A percentile compares a stretch with the other conserved stretches of the same genome.
These are phyloP conservation scores for Fusarium hainanense DNA, from an alignment of 2,329 filamentous ascomycete species.

Conservation along the genomic window DNA sequence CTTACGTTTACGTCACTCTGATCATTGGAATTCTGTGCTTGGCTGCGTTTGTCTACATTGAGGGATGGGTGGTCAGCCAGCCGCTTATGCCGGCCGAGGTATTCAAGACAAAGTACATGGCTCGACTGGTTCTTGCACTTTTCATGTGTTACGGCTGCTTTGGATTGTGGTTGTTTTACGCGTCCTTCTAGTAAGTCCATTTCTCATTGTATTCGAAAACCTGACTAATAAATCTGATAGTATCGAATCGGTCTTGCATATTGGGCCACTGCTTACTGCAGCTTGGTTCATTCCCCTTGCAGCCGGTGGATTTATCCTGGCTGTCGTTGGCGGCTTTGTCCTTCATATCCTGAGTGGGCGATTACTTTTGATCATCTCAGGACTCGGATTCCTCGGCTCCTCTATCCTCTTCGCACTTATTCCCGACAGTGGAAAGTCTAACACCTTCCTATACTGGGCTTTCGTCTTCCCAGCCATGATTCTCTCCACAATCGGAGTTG, in stretches of 20 bases:
- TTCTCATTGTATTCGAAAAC: fast-evolving
- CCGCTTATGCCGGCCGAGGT: conserved; percentile 77
- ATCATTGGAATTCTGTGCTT: conserved; percentile 71
- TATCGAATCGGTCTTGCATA: conserved; percentile 69
- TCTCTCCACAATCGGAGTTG: conserved; percentile 76
- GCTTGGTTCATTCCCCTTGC: conserved; percentile 77
- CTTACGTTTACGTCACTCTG: conserved; percentile 76
- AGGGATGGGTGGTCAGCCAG: conserved; percentile 74
- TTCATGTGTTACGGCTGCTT: conserved; percentile 76
- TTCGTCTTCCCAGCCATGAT: conserved; percentile 79
- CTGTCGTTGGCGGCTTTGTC: conserved; percentile 71
- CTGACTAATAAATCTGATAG: conserved; percentile 48
- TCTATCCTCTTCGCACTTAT: conserved; percentile 73
- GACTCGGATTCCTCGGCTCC: conserved; percentile 67
- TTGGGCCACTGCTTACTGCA: conserved; percentile 70
- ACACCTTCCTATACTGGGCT: conserved; percentile 69
- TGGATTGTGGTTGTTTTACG: conserved; percentile 76
- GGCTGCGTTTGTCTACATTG: conserved; percentile 71
- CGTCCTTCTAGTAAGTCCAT: conserved; percentile 69
- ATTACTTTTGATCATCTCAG: conserved; percentile 70
- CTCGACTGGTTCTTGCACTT: conserved; percentile 67
- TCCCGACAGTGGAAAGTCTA: conserved; percentile 59
- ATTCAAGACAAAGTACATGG: conserved; percentile 77
- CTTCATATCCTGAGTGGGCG: conserved; percentile 74
- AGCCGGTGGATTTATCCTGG: conserved; percentile 74